phyloP scores from a whole-genome alignment of 148 eudicot genomes.

The Limonium bicolor region DNA sequence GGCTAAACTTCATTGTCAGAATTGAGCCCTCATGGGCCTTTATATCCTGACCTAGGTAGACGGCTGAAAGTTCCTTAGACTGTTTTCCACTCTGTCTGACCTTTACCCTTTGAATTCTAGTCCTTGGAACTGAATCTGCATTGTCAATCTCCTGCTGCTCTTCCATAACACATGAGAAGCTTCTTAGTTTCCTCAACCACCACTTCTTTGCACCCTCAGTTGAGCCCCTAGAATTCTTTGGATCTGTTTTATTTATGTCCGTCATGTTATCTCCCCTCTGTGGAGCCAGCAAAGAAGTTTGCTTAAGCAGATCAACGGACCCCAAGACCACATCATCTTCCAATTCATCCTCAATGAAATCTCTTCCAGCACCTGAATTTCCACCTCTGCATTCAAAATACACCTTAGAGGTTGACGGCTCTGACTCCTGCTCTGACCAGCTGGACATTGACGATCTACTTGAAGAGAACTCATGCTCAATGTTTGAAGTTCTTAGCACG shows the following conservation, averaged over 20 bases:
- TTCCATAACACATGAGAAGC: constrained; percentile 32
- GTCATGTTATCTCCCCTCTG: constrained; percentile 10
- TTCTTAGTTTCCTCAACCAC: constrained; percentile 39
- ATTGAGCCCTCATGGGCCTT: constrained; percentile 83
- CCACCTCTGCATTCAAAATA: constrained; percentile 12
- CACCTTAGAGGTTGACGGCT: constrained; percentile 8
- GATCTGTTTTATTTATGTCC: constrained; percentile 10
- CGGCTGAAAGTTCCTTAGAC: constrained; percentile 67
- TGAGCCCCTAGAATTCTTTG: constrained; percentile 7
- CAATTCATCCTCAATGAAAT: constrained; percentile 11
- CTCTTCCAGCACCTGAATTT: constrained; percentile 11
- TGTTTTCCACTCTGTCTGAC: constrained; percentile 43
- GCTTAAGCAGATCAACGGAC: constrained; percentile 8
- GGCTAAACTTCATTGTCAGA: constrained; percentile 80
- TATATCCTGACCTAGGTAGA: constrained; percentile 64
- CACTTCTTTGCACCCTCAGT: constrained; percentile 31
- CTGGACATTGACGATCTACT: constrained; percentile 29
- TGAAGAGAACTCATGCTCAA: constrained; percentile 28
- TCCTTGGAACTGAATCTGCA: constrained; percentile 14
- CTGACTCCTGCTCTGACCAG: constrained; percentile 22
- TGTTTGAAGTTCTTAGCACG: constrained; percentile 20
- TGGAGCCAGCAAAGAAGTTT: constrained; percentile 18
- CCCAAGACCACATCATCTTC: constrained; percentile 4
- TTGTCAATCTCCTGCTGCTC: constrained; percentile 14
- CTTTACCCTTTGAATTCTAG: constrained; percentile 41